Base-by-base conservation (phyloP, 192 early-diverging fungal species). In the Linnemannia elongata region DNA sequence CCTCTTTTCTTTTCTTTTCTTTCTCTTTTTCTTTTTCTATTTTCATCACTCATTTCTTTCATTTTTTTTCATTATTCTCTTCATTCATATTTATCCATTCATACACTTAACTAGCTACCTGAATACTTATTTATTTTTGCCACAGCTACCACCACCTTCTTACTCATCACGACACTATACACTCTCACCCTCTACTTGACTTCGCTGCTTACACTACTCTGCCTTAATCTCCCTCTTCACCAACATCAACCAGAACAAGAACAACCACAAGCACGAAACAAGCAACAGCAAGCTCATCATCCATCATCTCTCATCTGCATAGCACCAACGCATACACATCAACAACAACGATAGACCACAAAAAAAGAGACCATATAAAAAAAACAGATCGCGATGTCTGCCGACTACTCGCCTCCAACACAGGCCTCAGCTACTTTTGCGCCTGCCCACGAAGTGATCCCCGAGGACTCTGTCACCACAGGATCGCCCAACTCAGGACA, bases 371-470 rank as follows among this genome's bases (percentile, higher is more conserved):
- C 44, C 44, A 45, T 45, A 45, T 33, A 38, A 57, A 24, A 47
- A 80, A 66, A 66, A 30, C 60, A 33, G 60, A 66, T 66, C 60
- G 30, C 8, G 10, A 66, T 66, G 60, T 66, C 60, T 12, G 60
- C 60, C 12, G 60, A 66, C 45, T 24, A 22, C 77, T 45, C 33
- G 49, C 47, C 80, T 49, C 13, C 33, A 68, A 72, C 18, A 36
- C 35, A 66, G 60, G 27, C 55, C 18, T 42, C 81, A 47, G 60
- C 75, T 60, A 69, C 84, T 63, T 81, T 77, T 54, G 47, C 75
- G 13, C 36, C 42, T 6, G 73, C 75, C 30, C 78, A 80, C 75
- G 78, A 80, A n/a, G 33, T 49, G 15, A 68, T 72, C 55, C 24
- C 74, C 35, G 44, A 63, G 13, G 27, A 70, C 36, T 35, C 54